Base-by-base conservation (phyloP, 1,139 yeast species). In the Taphrina betulina region DNA sequence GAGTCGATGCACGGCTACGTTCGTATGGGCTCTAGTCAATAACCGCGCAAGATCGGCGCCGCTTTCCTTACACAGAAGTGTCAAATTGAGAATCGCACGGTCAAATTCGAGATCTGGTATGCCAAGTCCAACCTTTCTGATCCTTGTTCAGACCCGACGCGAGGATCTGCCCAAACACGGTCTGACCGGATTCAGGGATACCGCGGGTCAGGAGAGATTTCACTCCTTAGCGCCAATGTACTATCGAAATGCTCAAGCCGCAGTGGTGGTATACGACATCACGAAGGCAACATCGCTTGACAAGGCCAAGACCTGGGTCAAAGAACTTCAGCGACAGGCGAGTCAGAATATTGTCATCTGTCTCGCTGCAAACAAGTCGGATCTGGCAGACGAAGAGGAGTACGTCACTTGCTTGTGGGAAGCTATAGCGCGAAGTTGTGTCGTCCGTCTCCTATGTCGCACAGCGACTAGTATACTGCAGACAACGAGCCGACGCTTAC, bases 221-320 rank as follows among this genome's bases (percentile, higher is more conserved):
- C 96, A 97, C 3, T 85, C 94, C 34, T 77, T 92, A 67, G 97
- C 97, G 1, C 98, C 97, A 23, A 86, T 92, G 95, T 92, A 92
- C 72, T 92, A 92, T 74, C 80, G 98, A 68, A 92, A 92, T 67
- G 97, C 98, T n/a, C 97, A 92, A 70, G 95, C 96, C 34, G 98
- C 98, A 0, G 75, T 92, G 62, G 96, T 92, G 8, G 97, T 92
- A 7, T 92, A 92, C 68, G 98, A 92, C 68, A 81, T 92, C 62
- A 90, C 97, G 44, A 92, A 92, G 69, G 96, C 97, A 1, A 95
- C 95, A n/a, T 85, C 95, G 19, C 90, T 92, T 66, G 86, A 92
- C 66, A 90, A 92, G 71, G 98, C 97, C n/a, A 83, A 97, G 66
- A 96, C 90, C 71, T 92, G 98, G 98, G 96, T 92, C 59, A 88